Evolutionary conservation across 306 rosid genomes (phyloP).

Genomic region (Ammopiptanthus mongolicus): DNA sequence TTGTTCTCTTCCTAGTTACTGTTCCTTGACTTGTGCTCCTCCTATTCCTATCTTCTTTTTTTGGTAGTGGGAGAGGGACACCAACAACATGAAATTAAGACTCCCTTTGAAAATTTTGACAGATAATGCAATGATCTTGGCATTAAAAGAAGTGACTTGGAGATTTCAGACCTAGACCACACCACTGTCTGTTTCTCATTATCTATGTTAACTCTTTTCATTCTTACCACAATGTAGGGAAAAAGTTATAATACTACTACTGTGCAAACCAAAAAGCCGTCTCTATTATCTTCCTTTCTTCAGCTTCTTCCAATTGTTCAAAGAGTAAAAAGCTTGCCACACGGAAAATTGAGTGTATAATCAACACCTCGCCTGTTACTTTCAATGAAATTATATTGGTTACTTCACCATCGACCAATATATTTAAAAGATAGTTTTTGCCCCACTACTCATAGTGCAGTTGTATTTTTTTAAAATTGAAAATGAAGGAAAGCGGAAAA

Average conservation of each 20-base stretch:
- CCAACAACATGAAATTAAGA: background rate
- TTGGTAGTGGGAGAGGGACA: slow-evolving; percentile 26
- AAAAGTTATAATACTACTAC: background rate
- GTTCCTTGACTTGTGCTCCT: too few species aligned
- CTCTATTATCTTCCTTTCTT: slow-evolving; percentile 1
- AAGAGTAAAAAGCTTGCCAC: slow-evolving; percentile 28
- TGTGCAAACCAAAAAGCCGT: slow-evolving; percentile 26
- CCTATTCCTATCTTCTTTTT: slow-evolving; percentile 3
- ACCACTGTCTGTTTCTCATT: background rate
- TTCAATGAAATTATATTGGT: background rate
- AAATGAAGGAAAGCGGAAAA: background rate
- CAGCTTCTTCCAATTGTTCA: slow-evolving; percentile 20
- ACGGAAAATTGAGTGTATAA: slow-evolving; percentile 33
- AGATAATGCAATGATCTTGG: slow-evolving; percentile 33
- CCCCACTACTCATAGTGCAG: slow-evolving; percentile 7
- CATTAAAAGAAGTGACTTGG: slow-evolving; percentile 70
- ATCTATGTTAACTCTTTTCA: slow-evolving; percentile 7
- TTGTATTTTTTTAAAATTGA: background rate
- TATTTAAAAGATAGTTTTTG: slow-evolving; percentile 7
- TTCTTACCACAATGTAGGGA: slow-evolving; percentile 4
- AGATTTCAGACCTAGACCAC: slow-evolving; percentile 28
- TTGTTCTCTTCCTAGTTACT: slow-evolving; percentile 17
- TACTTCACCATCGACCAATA: slow-evolving; percentile 34
- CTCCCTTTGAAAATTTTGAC: slow-evolving; percentile 12
- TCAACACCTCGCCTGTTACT: slow-evolving; percentile 31